phyloP scores from a whole-genome alignment of 495 filamentous ascomycete species.

The Gamarada debralockiae region DNA sequence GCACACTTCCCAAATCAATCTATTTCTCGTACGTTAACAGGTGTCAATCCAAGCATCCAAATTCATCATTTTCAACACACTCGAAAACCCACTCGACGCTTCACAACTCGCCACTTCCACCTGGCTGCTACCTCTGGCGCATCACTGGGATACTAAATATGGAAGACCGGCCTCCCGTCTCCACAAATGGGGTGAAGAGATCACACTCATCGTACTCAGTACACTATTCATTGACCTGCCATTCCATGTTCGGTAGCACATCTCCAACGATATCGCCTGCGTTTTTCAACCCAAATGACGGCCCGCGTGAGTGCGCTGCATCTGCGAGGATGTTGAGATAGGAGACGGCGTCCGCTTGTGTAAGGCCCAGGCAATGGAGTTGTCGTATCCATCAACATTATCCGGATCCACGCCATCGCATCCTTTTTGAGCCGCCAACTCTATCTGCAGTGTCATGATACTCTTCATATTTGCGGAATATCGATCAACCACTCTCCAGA shows the following conservation, averaged over 20 bases:
- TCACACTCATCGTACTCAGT: slow-evolving; percentile 55
- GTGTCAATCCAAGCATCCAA: slow-evolving; percentile 52
- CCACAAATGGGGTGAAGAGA: slow-evolving; percentile 50
- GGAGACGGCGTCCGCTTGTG: slow-evolving; percentile 45
- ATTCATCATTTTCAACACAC: slow-evolving; percentile 59
- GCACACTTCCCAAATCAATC: too few species aligned
- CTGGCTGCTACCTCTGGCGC: too few species aligned
- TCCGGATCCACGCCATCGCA: slow-evolving; percentile 72
- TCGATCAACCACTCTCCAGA: slow-evolving; percentile 63
- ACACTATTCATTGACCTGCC: slow-evolving; percentile 71
- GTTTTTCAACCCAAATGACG: slow-evolving; percentile 59
- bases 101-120: too few species aligned
- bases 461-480: slow-evolving; percentile 48
- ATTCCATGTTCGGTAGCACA: too few species aligned
- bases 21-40: neutral
- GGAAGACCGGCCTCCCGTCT: slow-evolving; percentile 65
- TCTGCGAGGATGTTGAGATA: slow-evolving; percentile 57
- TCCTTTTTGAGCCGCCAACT: slow-evolving; percentile 52
- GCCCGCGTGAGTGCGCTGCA: slow-evolving; percentile 34
- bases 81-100: slow-evolving; percentile 46
- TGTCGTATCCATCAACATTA: slow-evolving; percentile 65
- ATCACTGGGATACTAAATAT: slow-evolving; percentile 74
- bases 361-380: slow-evolving; percentile 52
- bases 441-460: slow-evolving; percentile 56
- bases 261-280: too few species aligned